phyloP scores from a whole-genome alignment of 768 basidiomycete species.

The Amanita muscaria region DNA sequence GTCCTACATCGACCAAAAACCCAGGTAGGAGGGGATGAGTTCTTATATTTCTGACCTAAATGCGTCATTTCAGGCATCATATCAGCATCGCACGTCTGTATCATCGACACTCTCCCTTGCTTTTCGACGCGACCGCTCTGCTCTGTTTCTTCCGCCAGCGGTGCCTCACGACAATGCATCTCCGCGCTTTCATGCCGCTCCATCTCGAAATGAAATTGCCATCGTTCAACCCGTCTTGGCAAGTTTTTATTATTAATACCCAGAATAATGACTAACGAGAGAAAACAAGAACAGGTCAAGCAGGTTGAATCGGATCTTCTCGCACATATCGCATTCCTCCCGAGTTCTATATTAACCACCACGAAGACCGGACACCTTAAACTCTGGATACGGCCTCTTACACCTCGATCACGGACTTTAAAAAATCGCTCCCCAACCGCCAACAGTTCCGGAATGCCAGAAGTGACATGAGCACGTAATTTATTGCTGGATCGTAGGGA shows the following conservation, averaged over 20 bases:
- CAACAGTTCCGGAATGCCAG: conserved; percentile 9
- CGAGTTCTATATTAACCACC: conserved; percentile 69
- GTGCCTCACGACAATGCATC: conserved; percentile 31
- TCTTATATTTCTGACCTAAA: background rate
- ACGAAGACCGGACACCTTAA: conserved; percentile 71
- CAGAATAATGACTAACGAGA: background rate
- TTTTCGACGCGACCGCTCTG: conserved; percentile 55
- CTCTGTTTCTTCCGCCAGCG: conserved; percentile 42
- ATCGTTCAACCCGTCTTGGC: conserved; percentile 88
- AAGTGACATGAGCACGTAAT: conserved; percentile 1
- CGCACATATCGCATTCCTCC: conserved; percentile 67
- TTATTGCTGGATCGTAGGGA: too few relatives aligned
- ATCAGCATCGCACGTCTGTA: conserved; percentile 57
- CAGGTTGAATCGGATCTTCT: conserved; percentile 75
- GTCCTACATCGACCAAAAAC: conserved; percentile 83
- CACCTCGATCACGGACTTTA: conserved; percentile 28
- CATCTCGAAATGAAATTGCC: conserved; percentile 83
- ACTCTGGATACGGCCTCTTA: conserved; percentile 76
- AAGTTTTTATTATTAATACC: too few relatives aligned
- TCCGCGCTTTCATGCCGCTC: conserved; percentile 75
- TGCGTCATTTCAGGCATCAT: conserved; percentile 30
- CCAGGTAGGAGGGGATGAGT: conserved; percentile 29
- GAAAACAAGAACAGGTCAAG: conserved; percentile 49
- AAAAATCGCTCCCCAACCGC: conserved; percentile 14
- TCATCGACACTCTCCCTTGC: conserved; percentile 72